phyloP scores from a whole-genome alignment of 139 green algal species.

The Eudorina sp. region DNA sequence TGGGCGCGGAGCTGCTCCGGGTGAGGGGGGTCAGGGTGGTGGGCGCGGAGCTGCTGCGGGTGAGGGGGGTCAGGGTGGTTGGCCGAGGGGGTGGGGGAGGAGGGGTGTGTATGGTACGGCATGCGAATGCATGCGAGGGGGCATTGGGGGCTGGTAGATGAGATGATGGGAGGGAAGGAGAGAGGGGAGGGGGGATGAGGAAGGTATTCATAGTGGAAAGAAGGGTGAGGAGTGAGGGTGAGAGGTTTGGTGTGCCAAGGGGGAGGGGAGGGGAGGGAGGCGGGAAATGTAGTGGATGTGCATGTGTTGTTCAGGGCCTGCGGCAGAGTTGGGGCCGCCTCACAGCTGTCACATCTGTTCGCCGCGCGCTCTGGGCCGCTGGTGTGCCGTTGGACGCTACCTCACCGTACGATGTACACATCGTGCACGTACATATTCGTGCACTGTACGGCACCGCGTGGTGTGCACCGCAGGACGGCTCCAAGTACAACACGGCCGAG shows the following conservation, averaged over 20 bases:
- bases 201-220: neutral
- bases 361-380: too few species aligned
- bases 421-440: neutral
- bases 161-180: neutral
- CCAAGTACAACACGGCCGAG: conserved; percentile 63
- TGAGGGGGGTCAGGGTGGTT: neutral
- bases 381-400: neutral
- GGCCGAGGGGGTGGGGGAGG: neutral
- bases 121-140: too few species aligned
- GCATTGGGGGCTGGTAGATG: too few species aligned
- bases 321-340: too few species aligned
- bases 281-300: neutral
- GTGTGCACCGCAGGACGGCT: neutral
- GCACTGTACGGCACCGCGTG: neutral
- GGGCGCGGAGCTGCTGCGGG: conserved; percentile 62
- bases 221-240: neutral
- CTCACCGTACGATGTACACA: neutral
- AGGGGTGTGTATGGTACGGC: too few species aligned
- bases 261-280: neutral
- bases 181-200: neutral
- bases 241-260: too few species aligned
- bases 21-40: neutral
- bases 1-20: conserved; percentile 68
- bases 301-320: too few species aligned
- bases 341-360: too few species aligned